Evolutionary conservation across 2,329 filamentous ascomycete species (phyloP).

Genomic region (Diatrype stigma): DNA sequence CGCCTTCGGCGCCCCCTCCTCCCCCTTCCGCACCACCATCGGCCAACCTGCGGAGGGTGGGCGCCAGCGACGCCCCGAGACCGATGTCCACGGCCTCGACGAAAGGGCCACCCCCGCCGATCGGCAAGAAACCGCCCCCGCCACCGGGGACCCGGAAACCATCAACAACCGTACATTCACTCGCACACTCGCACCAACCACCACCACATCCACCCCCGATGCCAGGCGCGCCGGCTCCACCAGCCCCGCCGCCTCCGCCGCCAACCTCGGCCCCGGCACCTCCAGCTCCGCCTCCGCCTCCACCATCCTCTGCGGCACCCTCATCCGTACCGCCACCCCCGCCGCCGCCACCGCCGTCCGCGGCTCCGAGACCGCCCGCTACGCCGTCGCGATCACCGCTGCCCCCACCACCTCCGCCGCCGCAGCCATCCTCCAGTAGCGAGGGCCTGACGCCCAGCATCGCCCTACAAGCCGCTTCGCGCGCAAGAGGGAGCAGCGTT

Average conservation of each 20-base stretch:
- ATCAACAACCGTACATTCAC: conserved; percentile 29
- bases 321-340: conserved; percentile 30
- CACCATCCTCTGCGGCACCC: conserved; percentile 27
- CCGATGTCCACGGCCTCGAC: conserved; percentile 56
- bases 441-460: conserved; percentile 30
- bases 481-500: conserved; percentile 26
- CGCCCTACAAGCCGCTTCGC: conserved; percentile 37
- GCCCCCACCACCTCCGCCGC: conserved; percentile 35
- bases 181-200: conserved; percentile 13
- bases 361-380: conserved; percentile 16
- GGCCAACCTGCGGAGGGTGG: conserved; percentile 57
- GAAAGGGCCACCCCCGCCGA: conserved; percentile 70
- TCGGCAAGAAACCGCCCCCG: conserved; percentile 71
- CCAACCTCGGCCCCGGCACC: conserved; percentile 41
- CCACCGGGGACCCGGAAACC: conserved; percentile 58
- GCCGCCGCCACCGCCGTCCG: conserved; percentile 27
- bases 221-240: conserved; percentile 29
- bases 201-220: conserved; percentile 18
- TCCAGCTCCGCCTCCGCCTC: conserved; percentile 38
- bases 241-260: conserved; percentile 32
- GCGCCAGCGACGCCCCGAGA: conserved; percentile 44
- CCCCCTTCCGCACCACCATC: conserved; percentile 45
- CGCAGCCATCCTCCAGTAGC: conserved; percentile 16
- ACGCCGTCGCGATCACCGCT: conserved; percentile 29
- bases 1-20: conserved; percentile 11